Evolutionary conservation across 345 rosid genomes (phyloP), one percentile per base, ranked within the genome.

Genomic region (Moringa oleifera): DNA sequence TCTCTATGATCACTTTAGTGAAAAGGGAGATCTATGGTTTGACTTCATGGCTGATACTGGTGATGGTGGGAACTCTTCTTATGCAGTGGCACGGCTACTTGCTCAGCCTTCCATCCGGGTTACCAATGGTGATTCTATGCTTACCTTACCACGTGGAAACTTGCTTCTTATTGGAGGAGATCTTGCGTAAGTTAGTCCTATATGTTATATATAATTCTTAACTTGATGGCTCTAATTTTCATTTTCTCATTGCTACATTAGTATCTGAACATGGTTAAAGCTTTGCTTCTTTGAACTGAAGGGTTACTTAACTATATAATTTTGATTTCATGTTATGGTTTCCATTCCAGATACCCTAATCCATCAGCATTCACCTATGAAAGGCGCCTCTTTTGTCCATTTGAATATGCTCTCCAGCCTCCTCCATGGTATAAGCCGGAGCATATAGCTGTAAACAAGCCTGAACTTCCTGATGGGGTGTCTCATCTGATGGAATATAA

Each of bases 1-100:
- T 55, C 69, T 94, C 31, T 88, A 79, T 59, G 96, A 94, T 73
- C 97, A 94, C 66, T 81, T 88, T 56, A 75, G 83, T 61, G 87
- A 88, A 57, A 80, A 81, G 67, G 80, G 83, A 9, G 92, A 85
- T 33, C 70, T 94, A 37, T 94, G 99, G 99, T 94, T 94, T 83
- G 99, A 94, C 67, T 94, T 94, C 80, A 88, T 94, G 93, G 99
- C 97, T 73, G 99, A 88, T 77, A 94, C 99, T 52, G 99, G 99
- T 74, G 99, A 94, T 78, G 97, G 99, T 72, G 99, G 99, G 41
- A 94, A 94, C 68, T 90, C 99, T 41, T 88, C 99, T 15, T 94
- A 94, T 63, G 23, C 85, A 59, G 83, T 94, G 41, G 95, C 97
- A 58, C 81, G 92, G 25, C 83, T 94, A 71, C 88, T 94, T 81